Percentiles rank a stretch among this genome's conserved stretches.
phyloP scores from a whole-genome alignment of 768 basidiomycete species.

The Lactarius pseudohatsudake region DNA sequence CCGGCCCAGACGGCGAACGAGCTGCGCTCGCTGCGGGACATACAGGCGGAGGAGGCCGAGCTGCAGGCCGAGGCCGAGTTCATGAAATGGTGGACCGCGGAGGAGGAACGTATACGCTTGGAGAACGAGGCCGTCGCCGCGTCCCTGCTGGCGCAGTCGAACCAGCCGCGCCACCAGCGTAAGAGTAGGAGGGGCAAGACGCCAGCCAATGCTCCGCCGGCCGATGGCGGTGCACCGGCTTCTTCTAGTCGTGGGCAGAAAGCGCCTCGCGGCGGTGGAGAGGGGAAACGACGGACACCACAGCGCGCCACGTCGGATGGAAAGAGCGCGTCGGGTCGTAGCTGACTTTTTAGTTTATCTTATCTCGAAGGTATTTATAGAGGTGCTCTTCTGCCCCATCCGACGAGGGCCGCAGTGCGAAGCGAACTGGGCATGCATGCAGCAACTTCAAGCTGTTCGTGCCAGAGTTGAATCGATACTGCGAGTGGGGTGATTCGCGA shows the following conservation, averaged over 20 bases:
- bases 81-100: constrained; percentile 84
- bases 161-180: neutral
- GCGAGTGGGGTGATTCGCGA: neutral
- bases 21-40: constrained; percentile 70
- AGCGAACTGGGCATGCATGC: neutral
- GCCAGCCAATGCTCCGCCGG: neutral
- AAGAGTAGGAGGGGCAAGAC: constrained; percentile 3
- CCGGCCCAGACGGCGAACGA: constrained; percentile 48
- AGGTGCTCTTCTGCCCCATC: neutral
- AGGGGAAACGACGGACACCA: neutral
- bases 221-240: neutral
- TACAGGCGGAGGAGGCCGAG: constrained; percentile 80
- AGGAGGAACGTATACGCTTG: constrained; percentile 67
- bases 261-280: neutral
- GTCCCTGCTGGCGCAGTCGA: constrained; percentile 2
- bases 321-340: neutral
- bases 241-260: constrained; percentile 2
- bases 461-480: neutral
- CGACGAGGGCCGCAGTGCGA: too few species aligned
- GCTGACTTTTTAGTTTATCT: neutral
- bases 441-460: neutral
- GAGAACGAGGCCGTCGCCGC: constrained; percentile 40
- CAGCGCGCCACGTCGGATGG: neutral
- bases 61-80: constrained; percentile 53
- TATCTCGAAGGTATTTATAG: neutral